Conservation (phyloP, 225 moss, liverwort and hornwort species). For the Thuidium tamariscinum region DNA sequence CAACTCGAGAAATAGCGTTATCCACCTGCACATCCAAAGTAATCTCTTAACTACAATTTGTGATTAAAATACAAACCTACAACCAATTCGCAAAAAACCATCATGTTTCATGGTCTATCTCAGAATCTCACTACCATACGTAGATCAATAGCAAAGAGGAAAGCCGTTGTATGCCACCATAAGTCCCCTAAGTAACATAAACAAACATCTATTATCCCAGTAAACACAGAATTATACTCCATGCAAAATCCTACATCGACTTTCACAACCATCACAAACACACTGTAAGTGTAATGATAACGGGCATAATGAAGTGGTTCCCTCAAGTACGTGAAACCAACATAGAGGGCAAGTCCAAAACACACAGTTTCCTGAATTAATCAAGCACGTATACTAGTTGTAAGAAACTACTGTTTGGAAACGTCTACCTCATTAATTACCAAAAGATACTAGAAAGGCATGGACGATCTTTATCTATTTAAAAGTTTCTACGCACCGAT, state of each 20-base stretch:
- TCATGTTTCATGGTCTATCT: background rate
- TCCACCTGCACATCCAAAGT: conserved; percentile 44
- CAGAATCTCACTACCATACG: background rate
- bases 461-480: background rate
- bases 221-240: background rate
- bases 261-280: background rate
- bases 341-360: background rate
- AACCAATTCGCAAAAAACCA: background rate
- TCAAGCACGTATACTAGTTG: background rate
- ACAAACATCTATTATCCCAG: background rate
- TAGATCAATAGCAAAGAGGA: background rate
- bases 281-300: background rate
- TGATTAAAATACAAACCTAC: background rate
- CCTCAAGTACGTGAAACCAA: background rate
- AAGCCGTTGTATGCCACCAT: background rate
- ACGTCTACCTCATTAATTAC: background rate
- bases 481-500: conserved; percentile 30
- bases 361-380: background rate
- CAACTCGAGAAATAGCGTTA: conserved; percentile 40
- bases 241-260: background rate
- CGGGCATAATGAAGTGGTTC: background rate
- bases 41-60: background rate
- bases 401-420: background rate
- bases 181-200: background rate
- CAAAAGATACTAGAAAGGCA: background rate